phyloP scores from a whole-genome alignment of 495 filamentous ascomycete genomes.

The Pyrenula massariospora region DNA sequence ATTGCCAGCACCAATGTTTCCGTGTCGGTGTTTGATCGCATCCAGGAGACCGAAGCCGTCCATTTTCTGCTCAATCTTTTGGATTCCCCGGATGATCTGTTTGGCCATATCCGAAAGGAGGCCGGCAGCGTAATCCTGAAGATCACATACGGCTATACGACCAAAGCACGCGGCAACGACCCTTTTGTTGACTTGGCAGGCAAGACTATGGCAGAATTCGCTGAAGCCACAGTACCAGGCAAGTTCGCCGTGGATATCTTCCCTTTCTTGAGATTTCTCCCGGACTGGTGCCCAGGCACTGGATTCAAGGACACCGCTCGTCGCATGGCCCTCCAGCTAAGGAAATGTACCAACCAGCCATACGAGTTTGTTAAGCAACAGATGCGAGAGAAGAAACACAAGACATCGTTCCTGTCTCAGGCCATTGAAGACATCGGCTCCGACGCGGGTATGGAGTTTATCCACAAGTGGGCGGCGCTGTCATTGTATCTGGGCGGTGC shows the following conservation, averaged over 20 bases:
- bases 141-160: slow-evolving; percentile 35
- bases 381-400: slow-evolving; percentile 17
- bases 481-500: slow-evolving; percentile 18
- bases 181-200: slow-evolving; percentile 28
- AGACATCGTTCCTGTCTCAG: background rate
- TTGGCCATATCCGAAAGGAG: slow-evolving; percentile 29
- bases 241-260: slow-evolving; percentile 32
- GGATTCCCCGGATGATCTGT: slow-evolving; percentile 19
- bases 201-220: slow-evolving; percentile 26
- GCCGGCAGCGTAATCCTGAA: slow-evolving; percentile 33
- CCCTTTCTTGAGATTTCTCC: slow-evolving; percentile 25
- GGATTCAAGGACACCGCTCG: slow-evolving; percentile 26
- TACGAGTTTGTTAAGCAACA: slow-evolving; percentile 33
- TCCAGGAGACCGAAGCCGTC: slow-evolving; percentile 27
- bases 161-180: slow-evolving; percentile 26
- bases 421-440: background rate
- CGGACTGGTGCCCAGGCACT: slow-evolving; percentile 36
- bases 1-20: slow-evolving; percentile 20
- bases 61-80: slow-evolving; percentile 31
- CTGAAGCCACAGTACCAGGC: slow-evolving; percentile 20
- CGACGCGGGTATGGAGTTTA: background rate
- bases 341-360: slow-evolving; percentile 17
- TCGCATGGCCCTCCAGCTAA: slow-evolving; percentile 14
- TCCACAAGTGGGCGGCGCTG: background rate
- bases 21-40: slow-evolving; percentile 18